Percentiles rank a stretch among this genome's conserved stretches.
Conservation (phyloP, 257 asterid species). For the Solanum arcanum region DNA sequence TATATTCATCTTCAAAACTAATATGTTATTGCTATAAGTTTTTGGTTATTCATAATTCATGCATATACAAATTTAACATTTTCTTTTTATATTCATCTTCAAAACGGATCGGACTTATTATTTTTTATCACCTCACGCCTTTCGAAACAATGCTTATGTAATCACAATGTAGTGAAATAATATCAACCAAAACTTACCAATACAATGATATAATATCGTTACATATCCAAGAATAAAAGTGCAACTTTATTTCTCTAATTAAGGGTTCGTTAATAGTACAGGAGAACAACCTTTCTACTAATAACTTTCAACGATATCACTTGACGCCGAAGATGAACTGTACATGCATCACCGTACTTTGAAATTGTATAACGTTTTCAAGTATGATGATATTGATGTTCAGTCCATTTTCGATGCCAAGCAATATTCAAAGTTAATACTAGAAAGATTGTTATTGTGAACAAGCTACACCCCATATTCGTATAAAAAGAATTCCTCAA, state of each 20-base stretch:
- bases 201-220: no score
- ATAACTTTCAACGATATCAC: not conserved
- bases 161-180: no score
- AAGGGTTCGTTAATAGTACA: not conserved
- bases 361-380: not conserved
- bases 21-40: not conserved
- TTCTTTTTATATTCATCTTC: no score
- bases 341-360: not conserved
- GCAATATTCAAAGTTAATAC: not conserved
- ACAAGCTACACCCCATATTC: not conserved
- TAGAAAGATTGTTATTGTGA: not conserved
- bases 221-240: no score
- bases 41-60: no score
- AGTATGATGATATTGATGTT: not conserved
- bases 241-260: no score
- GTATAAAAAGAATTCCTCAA: not conserved
- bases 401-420: not conserved
- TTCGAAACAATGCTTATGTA: no score
- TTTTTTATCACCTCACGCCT: no score
- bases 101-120: accelerated
- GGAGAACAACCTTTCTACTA: not conserved
- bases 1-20: no score
- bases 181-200: no score
- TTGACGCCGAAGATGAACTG: not conserved
- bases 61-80: no score